Evolutionary conservation across 495 filamentous ascomycete genomes (phyloP).

Genomic region (Aspergillus incahuasiensis): DNA sequence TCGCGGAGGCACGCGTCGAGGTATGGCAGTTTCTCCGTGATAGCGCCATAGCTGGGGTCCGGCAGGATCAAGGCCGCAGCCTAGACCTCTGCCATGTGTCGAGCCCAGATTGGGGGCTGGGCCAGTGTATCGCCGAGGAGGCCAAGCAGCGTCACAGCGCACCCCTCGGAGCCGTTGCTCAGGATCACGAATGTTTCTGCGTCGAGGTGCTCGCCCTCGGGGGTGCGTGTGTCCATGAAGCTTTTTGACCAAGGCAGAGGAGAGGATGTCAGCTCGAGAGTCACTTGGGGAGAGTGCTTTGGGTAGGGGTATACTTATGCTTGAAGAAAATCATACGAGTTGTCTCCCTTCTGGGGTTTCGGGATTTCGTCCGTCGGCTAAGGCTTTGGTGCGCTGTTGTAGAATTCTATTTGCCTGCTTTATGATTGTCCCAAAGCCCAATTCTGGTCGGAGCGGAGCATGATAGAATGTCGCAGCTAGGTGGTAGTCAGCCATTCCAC

Average conservation of each 20-base stretch:
- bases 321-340: not conserved
- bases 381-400: not conserved
- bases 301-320: not conserved
- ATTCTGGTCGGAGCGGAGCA: no score
- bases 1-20: not conserved
- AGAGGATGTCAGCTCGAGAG: no score
- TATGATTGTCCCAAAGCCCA: not conserved
- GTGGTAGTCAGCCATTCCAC: no score
- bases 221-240: not conserved
- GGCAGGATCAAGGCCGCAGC: not conserved
- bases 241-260: no score
- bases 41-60: not conserved
- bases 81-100: not conserved
- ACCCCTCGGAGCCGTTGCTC: not conserved
- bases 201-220: not conserved
- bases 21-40: not conserved
- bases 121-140: not conserved
- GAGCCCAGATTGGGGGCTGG: not conserved
- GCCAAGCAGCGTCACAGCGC: not conserved
- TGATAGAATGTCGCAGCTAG: no score
- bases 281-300: not conserved
- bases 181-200: not conserved
- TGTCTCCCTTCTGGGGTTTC: not conserved
- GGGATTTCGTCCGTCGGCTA: not conserved
- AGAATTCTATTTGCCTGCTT: not conserved